These are phyloP conservation scores for Corniculantispora saksenae DNA, from an alignment of 2,329 filamentous ascomycete genomes.

Conservation along the genomic window DNA sequence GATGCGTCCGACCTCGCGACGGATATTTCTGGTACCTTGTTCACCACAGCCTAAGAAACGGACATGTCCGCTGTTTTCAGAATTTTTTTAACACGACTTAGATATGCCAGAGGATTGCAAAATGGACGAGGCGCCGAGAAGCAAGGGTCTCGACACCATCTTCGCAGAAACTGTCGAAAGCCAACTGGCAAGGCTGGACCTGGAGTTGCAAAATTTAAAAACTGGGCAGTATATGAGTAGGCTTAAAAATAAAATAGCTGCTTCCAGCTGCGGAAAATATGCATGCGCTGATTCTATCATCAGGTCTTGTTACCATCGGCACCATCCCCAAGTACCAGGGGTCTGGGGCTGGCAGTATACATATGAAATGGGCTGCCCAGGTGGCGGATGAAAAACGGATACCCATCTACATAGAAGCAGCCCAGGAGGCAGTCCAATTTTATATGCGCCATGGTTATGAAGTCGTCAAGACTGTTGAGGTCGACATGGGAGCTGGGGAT, in stretches of 20 bases:
- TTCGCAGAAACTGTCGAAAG: not conserved
- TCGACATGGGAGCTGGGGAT: not conserved
- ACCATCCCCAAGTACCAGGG: not conserved
- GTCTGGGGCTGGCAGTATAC: not conserved
- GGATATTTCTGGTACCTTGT: not conserved
- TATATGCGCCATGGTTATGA: not conserved
- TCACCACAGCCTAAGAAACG: too few species aligned
- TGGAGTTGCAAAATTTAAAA: not conserved
- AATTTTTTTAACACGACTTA: too few species aligned
- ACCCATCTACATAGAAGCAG: not conserved
- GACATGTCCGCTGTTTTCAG: too few species aligned
- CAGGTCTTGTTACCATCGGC: not conserved
- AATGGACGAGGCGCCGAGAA: not conserved
- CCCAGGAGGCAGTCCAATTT: not conserved
- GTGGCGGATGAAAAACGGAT: not conserved
- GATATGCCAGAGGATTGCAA: not conserved
- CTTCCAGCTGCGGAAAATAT: too few species aligned
- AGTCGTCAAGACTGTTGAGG: not conserved
- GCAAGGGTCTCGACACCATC: not conserved
- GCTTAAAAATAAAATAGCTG: not conserved
- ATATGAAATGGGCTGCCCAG: not conserved
- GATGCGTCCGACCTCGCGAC: not conserved
- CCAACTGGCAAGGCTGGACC: not conserved
- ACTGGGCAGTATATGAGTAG: not conserved
- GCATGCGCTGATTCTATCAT: not conserved